phyloP scores from a whole-genome alignment of 1,284 basidiomycete genomes.

The Malassezia japonica region DNA sequence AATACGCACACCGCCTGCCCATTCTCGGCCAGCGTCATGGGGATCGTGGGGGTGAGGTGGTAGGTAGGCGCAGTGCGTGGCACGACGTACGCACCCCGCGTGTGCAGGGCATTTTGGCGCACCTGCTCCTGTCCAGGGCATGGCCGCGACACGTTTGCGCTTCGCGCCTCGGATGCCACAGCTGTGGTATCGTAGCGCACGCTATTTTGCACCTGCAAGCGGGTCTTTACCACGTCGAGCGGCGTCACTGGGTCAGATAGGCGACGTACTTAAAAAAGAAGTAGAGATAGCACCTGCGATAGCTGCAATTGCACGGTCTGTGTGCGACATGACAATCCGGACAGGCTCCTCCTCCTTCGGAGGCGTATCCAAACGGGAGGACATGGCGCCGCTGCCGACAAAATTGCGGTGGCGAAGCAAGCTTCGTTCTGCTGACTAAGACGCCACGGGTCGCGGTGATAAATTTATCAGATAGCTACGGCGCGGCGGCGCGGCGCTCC shows the following conservation, averaged over 20 bases:
- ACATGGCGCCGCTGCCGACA: no score
- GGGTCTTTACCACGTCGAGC: conserved; percentile 85
- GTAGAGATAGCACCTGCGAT: conserved; percentile 70
- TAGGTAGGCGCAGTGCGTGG: neutral
- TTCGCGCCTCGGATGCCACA: no score
- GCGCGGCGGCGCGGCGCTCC: conserved; percentile 6
- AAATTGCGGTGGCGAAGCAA: no score
- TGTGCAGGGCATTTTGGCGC: no score
- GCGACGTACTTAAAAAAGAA: conserved; percentile 64
- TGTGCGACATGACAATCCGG: neutral
- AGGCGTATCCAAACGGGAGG: no score
- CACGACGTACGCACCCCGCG: neutral
- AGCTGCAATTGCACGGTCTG: conserved; percentile 64
- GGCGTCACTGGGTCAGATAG: conserved; percentile 66
- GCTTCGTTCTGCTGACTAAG: no score
- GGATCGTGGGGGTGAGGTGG: neutral
- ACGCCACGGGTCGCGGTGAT: no score
- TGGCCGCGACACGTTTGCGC: neutral
- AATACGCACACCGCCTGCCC: conserved; percentile 6
- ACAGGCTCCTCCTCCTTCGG: neutral
- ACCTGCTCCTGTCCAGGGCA: neutral
- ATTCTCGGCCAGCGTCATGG: conserved; percentile 23
- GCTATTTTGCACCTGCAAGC: conserved; percentile 84
- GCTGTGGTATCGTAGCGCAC: no score
- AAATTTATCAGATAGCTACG: neutral